Evolutionary conservation across 2,329 filamentous ascomycete species (phyloP), one percentile per base, ranked within the genome.

Genomic region (Xenosphaeropsis pyriputrescens): DNA sequence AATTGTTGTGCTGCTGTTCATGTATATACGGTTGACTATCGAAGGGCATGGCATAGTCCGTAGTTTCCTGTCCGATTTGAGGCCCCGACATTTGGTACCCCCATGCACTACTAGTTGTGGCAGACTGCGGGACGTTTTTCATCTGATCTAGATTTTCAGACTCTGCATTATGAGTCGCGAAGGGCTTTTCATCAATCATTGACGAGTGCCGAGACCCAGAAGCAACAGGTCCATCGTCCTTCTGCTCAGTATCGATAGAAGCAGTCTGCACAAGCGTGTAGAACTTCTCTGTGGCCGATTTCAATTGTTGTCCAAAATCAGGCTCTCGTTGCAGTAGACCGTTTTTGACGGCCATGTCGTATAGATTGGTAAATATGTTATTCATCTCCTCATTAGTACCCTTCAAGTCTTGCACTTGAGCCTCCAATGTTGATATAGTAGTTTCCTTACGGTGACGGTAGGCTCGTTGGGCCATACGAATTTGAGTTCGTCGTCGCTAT

Each of bases 381-480:
- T 73, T 79, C 76, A 93, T 85, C 47, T 80, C 72, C 39, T 81
- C 70, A 42, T 88, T 79, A 16, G 70, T 73, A 12, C 68, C 65
- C 41, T 79, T 72, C n/a, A 93, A 68, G 17, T 72, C 67, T 38
- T 75, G 63, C 18, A 89, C 82, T 43, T 78, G 70, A 38, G 72
- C 68, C 52, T 85, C 79, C 9, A 93, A 65, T 1, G 72, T 74
- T 18, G 74, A 70, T 39, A 93, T 89, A 5, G 82, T 81, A 16
- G 71, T 79, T 52, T 93, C 86, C 58, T 93, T 93, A 37, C 86
- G 77, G 50, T 81, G 75, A 13, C 86, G 75, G 52, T 93, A 93
- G 1, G 85, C 85, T 46, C 85, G 68, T 56, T 93, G 86, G 2
- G 86, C 86, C 39, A 89, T 70, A 17, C 86, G 77, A 45, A 94